Base-by-base conservation (phyloP, 1,284 basidiomycete genomes). In the Omphalotus olearius region DNA sequence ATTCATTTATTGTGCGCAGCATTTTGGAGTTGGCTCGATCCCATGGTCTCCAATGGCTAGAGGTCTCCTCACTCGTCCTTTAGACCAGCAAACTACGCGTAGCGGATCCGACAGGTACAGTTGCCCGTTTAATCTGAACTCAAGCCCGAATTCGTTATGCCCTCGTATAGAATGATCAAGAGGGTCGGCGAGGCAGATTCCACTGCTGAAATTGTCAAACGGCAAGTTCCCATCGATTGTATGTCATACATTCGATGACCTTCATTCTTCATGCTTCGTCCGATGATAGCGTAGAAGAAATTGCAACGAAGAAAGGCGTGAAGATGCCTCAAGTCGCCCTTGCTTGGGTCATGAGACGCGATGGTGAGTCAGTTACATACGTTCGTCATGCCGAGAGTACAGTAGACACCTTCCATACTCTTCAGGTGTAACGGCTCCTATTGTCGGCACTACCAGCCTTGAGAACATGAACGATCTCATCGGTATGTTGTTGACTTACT, bases 261-360 rank as follows among this genome's bases (percentile, higher is more conserved):
- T 46, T 26, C 13, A 30, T 30, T 17, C 2, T 44, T 11, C 40
- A 33, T 52, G n/a, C 23, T 23, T 43, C 20, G 30, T 16, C 17
- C 30, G 16, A 13, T 28, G 25, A 4, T 4, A 74, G 76, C 2
- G 73, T 83, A 35, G 76, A 83, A 58, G 69, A 74, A 53, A 61
- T 85, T 37, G 79, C 82, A 1, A 74, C 76, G 57, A 74, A 76
- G 56, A 70, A 65, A 52, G 72, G 71, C 1, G 59, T 75, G 9
- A 73, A 68, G 47, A 85, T 85, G 82, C 78, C 82, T 0, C 80
- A 84, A 57, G 64, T 85, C 20, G 68, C 79, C 2, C 57, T 82
- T 13, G 81, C 81, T n/a, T 86, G 82, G 82, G 62, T 67, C 9
- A 55, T 82, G 46, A 57, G 64, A 5, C 71, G 70, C 57, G 69